Evolutionary conservation across 2,329 filamentous ascomycete species (phyloP).

Genomic region (Sordariomycetes sp.): DNA sequence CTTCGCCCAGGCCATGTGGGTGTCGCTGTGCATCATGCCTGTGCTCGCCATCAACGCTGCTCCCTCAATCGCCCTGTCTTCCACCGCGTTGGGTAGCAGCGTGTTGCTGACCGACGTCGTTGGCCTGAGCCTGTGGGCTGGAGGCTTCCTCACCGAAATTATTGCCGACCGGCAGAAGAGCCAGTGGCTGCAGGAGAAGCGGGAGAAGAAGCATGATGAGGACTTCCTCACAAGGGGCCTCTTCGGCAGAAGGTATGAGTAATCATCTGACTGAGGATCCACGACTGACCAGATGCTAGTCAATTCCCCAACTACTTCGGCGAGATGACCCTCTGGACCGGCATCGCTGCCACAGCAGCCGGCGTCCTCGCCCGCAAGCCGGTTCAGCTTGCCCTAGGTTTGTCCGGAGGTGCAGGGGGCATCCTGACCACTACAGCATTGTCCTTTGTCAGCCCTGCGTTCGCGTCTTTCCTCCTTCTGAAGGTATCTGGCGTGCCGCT

Average conservation of each 20-base stretch:
- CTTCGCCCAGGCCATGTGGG: constrained; percentile 55
- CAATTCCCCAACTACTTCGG: constrained; percentile 66
- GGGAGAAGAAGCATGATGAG: constrained; percentile 56
- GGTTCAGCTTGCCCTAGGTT: constrained; percentile 47
- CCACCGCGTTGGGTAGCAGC: constrained; percentile 33
- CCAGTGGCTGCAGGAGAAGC: constrained; percentile 51
- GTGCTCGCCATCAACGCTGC: constrained; percentile 55
- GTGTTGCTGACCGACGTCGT: constrained; percentile 38
- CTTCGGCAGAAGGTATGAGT: constrained; percentile 45
- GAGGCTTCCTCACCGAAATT: constrained; percentile 52
- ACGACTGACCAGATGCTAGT: constrained; percentile 14
- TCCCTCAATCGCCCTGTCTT: constrained; percentile 40
- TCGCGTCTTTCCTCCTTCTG: constrained; percentile 52
- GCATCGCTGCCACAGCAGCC: constrained; percentile 50
- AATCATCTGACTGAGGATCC: no score
- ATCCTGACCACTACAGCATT: constrained; percentile 24
- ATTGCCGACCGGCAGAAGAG: constrained; percentile 56
- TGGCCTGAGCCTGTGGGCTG: constrained; percentile 47
- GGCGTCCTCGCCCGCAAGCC: constrained; percentile 45
- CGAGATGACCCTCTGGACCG: constrained; percentile 61
- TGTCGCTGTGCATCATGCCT: constrained; percentile 57
- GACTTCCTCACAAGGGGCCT: constrained; percentile 55
- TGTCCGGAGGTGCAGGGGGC: constrained; percentile 30
- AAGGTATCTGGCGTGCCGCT: constrained; percentile 57
- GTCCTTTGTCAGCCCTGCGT: constrained; percentile 51